Conservation (phyloP, 2,329 filamentous ascomycete species). For the Zasmidium citrigriseum region DNA sequence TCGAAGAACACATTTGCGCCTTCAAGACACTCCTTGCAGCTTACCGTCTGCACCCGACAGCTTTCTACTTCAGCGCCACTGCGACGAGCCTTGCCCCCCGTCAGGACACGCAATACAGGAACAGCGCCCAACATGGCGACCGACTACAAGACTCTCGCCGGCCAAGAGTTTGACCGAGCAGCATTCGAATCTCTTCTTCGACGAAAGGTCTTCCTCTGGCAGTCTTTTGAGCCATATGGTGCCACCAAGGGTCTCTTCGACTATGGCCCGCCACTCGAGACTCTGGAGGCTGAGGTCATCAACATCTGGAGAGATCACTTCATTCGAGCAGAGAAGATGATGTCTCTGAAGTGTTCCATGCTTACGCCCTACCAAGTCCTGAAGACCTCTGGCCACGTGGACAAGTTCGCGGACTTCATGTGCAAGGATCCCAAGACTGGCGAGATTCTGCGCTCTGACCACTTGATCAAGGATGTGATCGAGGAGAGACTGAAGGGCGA, state of each 20-base stretch:
- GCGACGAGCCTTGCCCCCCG: slow-evolving; percentile 27
- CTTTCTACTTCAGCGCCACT: slow-evolving; percentile 20
- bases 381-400: slow-evolving; percentile 91
- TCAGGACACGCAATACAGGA: slow-evolving; percentile 37
- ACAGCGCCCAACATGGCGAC: slow-evolving; percentile 54
- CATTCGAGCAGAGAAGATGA: slow-evolving; percentile 89
- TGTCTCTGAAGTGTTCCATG: slow-evolving; percentile 92
- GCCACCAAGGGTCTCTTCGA: slow-evolving; percentile 68
- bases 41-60: slow-evolving; percentile 3
- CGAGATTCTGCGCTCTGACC: slow-evolving; percentile 93
- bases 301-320: slow-evolving; percentile 93
- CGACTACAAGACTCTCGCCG: slow-evolving; percentile 76
- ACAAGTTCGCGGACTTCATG: slow-evolving; percentile 99
- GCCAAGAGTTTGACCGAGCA: slow-evolving; percentile 82
- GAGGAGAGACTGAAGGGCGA: slow-evolving; percentile 85
- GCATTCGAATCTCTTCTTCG: slow-evolving; percentile 82
- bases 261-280: slow-evolving; percentile 86
- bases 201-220: slow-evolving; percentile 90
- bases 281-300: slow-evolving; percentile 83
- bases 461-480: slow-evolving; percentile 92
- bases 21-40: background rate
- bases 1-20: background rate
- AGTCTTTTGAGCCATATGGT: slow-evolving; percentile 87
- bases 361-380: slow-evolving; percentile 90
- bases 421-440: slow-evolving; percentile 87